Evolutionary conservation across 2,329 filamentous ascomycete species (phyloP).

Genomic region (Coniochaeta ligniaria): DNA sequence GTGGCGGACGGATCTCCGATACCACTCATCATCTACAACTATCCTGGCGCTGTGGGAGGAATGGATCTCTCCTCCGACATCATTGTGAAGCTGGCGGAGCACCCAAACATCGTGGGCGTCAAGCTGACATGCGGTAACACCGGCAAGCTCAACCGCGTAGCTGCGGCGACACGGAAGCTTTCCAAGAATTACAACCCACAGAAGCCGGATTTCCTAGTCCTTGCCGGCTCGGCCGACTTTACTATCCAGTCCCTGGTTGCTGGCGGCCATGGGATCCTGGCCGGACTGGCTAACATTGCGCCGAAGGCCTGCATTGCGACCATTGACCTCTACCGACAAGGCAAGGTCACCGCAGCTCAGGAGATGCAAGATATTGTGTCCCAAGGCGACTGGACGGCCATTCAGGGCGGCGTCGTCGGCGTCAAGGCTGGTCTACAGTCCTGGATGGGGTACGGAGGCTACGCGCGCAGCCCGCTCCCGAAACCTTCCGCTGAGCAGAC

Average conservation of each 20-base stretch:
- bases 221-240: conserved; percentile 69
- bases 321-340: conserved; percentile 51
- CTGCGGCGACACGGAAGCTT: conserved; percentile 44
- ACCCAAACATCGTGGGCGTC: conserved; percentile 61
- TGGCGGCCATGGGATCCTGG: conserved; percentile 65
- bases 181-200: conserved; percentile 22
- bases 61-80: conserved; percentile 58
- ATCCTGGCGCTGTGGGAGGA: conserved; percentile 55
- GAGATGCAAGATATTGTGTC: conserved; percentile 59
- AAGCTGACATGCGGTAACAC: conserved; percentile 67
- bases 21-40: conserved; percentile 65
- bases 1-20: conserved; percentile 58
- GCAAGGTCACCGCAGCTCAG: conserved; percentile 51
- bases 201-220: conserved; percentile 53
- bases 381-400: conserved; percentile 65
- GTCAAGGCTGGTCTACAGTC: conserved; percentile 61
- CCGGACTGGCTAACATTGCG: conserved; percentile 64
- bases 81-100: conserved; percentile 50
- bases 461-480: conserved; percentile 40
- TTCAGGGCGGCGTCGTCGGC: conserved; percentile 63
- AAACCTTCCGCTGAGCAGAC: conserved; percentile 41
- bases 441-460: conserved; percentile 61
- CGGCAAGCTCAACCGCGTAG: conserved; percentile 59
- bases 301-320: conserved; percentile 59
- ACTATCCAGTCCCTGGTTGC: conserved; percentile 60